Evolutionary conservation across 2,329 filamentous ascomycete species (phyloP), one percentile per base, ranked within the genome.

Genomic region (Cytospora mali): DNA sequence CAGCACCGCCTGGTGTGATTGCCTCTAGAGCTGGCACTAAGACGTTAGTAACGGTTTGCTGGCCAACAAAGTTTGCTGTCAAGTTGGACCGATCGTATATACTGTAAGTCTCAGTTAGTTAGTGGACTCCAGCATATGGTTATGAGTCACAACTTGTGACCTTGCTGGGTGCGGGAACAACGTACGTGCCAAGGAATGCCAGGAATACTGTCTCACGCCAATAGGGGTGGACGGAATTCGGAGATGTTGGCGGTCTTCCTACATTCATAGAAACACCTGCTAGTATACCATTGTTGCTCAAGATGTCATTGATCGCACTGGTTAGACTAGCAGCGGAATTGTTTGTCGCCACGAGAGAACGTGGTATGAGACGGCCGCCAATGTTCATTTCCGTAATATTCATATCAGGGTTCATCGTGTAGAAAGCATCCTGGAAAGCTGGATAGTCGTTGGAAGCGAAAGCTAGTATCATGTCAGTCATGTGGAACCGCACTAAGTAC

Each of bases 21-120:
- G 65, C 68, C 56, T 70, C 68, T 3, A 75, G 18, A 16, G 48
- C 49, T 2, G 61, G 55, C 9, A 52, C 31, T n/a, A 58, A 33
- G 6, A 53, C 27, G 13, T 62, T 18, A n/a, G 61, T 62, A n/a
- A 62, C 29, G 3, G n/a, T 49, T 18, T 54, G 18, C 28, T 48
- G 61, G n/a, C 16, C 51, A 1, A 51, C 27, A 25, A 27, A 4
- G 14, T 55, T 63, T 16, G 57, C 57, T 48, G 57, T 55, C 4
- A 42, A 16, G 31, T 58, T 58, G 16, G 28, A n/a, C 16, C n/a
- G 16, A n/a, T 60, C 31, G 46, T 60, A 63, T 4, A 28, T 4
- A 21, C 61, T 61, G 3, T 3, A n/a, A n/a, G n/a, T 35, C 7
- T 10, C 6, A 9, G 28, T n/a, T 6, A 51, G n/a, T n/a, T 6